A percentile compares a stretch with the other conserved stretches of the same genome.
Evolutionary conservation across 352 stramenopile species (phyloP).

Genomic region (Phytophthora vignae): DNA sequence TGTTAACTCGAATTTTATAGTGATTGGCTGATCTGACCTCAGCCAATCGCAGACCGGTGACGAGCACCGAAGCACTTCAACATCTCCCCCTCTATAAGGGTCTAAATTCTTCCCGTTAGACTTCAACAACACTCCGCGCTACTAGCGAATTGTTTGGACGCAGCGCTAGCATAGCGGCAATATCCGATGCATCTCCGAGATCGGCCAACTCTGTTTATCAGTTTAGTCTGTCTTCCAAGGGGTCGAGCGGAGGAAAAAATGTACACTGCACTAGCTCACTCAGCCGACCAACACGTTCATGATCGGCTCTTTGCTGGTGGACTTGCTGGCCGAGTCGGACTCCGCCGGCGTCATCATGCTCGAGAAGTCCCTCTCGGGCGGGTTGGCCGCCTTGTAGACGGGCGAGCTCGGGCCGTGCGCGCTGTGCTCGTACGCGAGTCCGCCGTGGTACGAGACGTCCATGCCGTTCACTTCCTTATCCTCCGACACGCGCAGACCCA

Average conservation of each 20-base stretch:
- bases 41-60: not conserved
- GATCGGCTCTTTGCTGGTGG: constrained; percentile 12
- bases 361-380: constrained; percentile 7
- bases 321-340: constrained; percentile 4
- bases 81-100: constrained; percentile 3
- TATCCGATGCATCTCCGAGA: not conserved
- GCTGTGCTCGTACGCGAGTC: constrained; percentile 61
- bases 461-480: constrained; percentile 77
- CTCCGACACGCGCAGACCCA: constrained; percentile 68
- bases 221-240: not conserved
- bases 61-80: constrained; percentile 6
- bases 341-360: constrained; percentile 14
- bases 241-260: not conserved
- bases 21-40: constrained; percentile 1
- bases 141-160: not conserved
- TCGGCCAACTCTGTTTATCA: not conserved
- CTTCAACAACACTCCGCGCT: too few relatives aligned
- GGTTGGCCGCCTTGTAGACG: constrained; percentile 10
- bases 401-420: constrained; percentile 16
- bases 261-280: not conserved
- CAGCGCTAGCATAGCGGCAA: not conserved
- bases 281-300: constrained; percentile 11
- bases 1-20: not conserved
- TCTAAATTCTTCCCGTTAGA: not conserved
- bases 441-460: constrained; percentile 76